Base-by-base conservation (phyloP, 129 eudicot species). In the Rutidosis leptorrhynchoides region DNA sequence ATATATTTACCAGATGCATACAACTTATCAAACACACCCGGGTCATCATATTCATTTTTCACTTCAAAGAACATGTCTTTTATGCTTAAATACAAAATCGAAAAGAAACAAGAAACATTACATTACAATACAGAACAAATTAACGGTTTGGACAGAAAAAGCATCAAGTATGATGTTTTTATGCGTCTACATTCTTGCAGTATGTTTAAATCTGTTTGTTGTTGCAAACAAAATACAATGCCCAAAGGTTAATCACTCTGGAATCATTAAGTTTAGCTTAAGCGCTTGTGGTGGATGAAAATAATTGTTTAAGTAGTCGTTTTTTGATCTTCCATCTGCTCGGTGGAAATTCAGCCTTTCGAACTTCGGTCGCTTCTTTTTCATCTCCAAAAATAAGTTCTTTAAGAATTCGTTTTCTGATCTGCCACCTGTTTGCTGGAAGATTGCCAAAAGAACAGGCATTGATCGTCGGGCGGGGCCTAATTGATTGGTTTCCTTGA, bases 321-420 rank as follows among this genome's bases (percentile, higher is more conserved):
- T 32, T 65, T 59, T 73, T 73, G 51, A 67, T 67, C 64, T 35
- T 16, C 64, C 73, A 48, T 30, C 68, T 43, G 35, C 20, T 69
- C 10, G 40, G 25, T 20, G 75, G 75, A 51, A 61, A 28, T 21
- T 35, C 7, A 23, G 33, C 19, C 0, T 28, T 8, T 32, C 33
- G 25, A 54, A 65, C 58, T 64, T 46, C 15, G 3, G 59, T 42
- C n/a, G 65, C 32, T 55, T 65, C 35, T 48, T 64, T 73, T 17
- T 63, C 21, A 19, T 9, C 29, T 49, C 75, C 75, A 27, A 43
- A 62, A 19, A 76, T 21, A 6, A 69, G 0, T 15, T 69, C 58
- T 54, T 55, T 61, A 59, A 76, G 25, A 30, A 76, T 69, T 62
- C 37, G 28, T 63, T 76, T 69, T 55, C 62, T 76, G 32, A 69